Conservation (phyloP, 2,329 filamentous ascomycete species). For the Pseudopithomyces maydicus region DNA sequence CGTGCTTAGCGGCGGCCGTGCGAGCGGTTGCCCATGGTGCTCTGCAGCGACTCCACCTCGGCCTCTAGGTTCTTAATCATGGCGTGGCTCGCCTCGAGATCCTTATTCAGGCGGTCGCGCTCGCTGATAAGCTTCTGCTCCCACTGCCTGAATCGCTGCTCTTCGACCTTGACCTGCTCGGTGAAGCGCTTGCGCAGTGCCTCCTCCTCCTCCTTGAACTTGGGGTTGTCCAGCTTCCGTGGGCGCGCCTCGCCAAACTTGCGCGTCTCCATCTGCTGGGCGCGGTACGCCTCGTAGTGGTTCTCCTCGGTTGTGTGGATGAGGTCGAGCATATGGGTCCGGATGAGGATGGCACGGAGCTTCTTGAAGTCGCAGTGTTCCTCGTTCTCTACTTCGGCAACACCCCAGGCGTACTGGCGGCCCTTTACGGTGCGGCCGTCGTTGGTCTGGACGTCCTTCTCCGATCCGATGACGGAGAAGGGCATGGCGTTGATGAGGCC, state of each 20-base stretch:
- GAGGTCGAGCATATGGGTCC: slow-evolving; percentile 98
- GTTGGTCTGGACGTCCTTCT: slow-evolving; percentile 97
- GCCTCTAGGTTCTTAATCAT: slow-evolving; percentile 86
- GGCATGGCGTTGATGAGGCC: slow-evolving; percentile 97
- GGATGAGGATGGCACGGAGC: slow-evolving; percentile 96
- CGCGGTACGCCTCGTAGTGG: slow-evolving; percentile 99
- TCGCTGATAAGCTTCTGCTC: slow-evolving; percentile 99
- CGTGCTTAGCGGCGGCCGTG: slow-evolving; percentile 80
- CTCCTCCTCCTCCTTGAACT: slow-evolving; percentile 99
- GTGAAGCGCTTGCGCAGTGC: slow-evolving; percentile 98
- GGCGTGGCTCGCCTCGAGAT: slow-evolving; percentile 96
- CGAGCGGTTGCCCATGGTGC: slow-evolving; percentile 79
- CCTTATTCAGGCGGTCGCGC: slow-evolving; percentile 99
- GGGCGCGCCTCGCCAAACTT: slow-evolving; percentile 98
- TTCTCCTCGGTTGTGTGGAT: slow-evolving; percentile 99
- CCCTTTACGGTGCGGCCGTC: slow-evolving; percentile 98
- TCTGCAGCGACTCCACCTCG: slow-evolving; percentile 93
- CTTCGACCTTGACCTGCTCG: slow-evolving; percentile 99
- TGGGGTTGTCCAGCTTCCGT: slow-evolving; percentile 98
- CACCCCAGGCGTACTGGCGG: slow-evolving; percentile 98
- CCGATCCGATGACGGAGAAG: slow-evolving; percentile 97
- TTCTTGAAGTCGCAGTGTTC: slow-evolving; percentile 99
- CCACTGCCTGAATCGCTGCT: slow-evolving; percentile 98
- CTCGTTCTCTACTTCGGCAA: slow-evolving; percentile 99
- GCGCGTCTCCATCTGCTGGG: slow-evolving; percentile 99